Conservation (phyloP, 1,139 yeast genomes). For the Yamadazyma trypodendri region DNA sequence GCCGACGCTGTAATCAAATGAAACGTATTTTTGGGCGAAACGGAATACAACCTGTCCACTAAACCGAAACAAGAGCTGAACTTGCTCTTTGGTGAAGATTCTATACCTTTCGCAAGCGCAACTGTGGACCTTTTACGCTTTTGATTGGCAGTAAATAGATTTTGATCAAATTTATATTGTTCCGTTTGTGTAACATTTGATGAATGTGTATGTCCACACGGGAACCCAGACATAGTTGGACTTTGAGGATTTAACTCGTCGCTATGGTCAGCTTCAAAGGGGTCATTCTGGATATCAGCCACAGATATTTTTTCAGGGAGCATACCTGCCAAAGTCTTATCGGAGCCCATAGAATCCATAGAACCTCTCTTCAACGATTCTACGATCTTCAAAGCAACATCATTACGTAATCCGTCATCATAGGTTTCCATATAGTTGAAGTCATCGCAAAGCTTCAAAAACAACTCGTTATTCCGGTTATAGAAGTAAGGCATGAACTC, state of each 20-base stretch:
- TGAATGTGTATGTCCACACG: background rate
- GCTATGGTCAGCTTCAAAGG: conserved; percentile 1
- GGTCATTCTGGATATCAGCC: conserved; percentile 5
- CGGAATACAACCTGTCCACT: conserved; percentile 38
- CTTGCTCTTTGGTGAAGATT: conserved; percentile 7
- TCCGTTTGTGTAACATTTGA: conserved; percentile 1
- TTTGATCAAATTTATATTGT: conserved; percentile 6
- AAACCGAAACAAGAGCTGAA: conserved; percentile 26
- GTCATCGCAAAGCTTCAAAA: conserved; percentile 14
- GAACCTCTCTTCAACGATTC: conserved; percentile 10
- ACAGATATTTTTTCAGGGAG: conserved; percentile 14
- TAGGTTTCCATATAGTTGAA: conserved; percentile 10
- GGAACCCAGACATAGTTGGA: background rate
- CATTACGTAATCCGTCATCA: conserved; percentile 11
- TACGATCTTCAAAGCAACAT: conserved; percentile 10
- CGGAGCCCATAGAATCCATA: conserved; percentile 4
- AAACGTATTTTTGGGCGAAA: conserved; percentile 41
- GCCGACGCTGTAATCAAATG: conserved; percentile 35
- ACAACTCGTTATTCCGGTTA: conserved; percentile 7
- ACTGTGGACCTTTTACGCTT: conserved; percentile 7
- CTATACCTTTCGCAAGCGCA: conserved; percentile 3
- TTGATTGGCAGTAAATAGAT: conserved; percentile 3
- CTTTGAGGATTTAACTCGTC: no score
- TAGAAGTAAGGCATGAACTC: conserved; percentile 14
- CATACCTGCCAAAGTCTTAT: conserved; percentile 15